phyloP scores from a whole-genome alignment of 306 rosid genomes.

The Glycine soja region DNA sequence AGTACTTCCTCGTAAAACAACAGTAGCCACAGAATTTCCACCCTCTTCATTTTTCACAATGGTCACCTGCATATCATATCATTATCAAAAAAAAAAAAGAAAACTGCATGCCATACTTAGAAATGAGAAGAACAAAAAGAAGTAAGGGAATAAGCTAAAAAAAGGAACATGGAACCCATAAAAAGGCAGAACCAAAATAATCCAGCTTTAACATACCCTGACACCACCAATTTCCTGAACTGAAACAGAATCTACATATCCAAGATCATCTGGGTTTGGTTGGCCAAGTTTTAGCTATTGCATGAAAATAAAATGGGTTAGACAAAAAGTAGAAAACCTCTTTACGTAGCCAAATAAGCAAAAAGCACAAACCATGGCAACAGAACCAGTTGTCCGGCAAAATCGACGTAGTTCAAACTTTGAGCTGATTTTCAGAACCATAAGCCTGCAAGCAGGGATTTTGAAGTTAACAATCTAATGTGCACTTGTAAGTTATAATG shows the following conservation, averaged over 20 bases:
- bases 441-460: slow-evolving; percentile 70
- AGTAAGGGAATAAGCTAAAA: not conserved
- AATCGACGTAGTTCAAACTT: slow-evolving; percentile 92
- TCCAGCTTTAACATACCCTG: slow-evolving; percentile 63
- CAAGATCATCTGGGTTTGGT: slow-evolving; percentile 92
- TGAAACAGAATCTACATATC: slow-evolving; percentile 81
- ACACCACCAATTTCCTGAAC: slow-evolving; percentile 96
- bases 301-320: slow-evolving; percentile 46
- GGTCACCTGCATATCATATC: slow-evolving; percentile 60
- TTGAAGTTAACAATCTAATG: slow-evolving; percentile 19
- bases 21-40: slow-evolving; percentile 85
- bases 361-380: slow-evolving; percentile 65
- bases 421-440: slow-evolving; percentile 93
- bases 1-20: slow-evolving; percentile 82
- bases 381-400: slow-evolving; percentile 94
- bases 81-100: not conserved
- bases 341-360: slow-evolving; percentile 21
- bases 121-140: not conserved
- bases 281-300: slow-evolving; percentile 88
- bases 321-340: slow-evolving; percentile 31
- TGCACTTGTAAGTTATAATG: not conserved
- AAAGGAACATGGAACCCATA: slow-evolving; percentile 11
- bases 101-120: slow-evolving; percentile 9
- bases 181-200: slow-evolving; percentile 24
- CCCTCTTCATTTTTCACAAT: slow-evolving; percentile 85